Percentiles rank a stretch among this genome's conserved stretches.
phyloP scores from a whole-genome alignment of 2,329 filamentous ascomycete species.

The Colletotrichum caudatum region DNA sequence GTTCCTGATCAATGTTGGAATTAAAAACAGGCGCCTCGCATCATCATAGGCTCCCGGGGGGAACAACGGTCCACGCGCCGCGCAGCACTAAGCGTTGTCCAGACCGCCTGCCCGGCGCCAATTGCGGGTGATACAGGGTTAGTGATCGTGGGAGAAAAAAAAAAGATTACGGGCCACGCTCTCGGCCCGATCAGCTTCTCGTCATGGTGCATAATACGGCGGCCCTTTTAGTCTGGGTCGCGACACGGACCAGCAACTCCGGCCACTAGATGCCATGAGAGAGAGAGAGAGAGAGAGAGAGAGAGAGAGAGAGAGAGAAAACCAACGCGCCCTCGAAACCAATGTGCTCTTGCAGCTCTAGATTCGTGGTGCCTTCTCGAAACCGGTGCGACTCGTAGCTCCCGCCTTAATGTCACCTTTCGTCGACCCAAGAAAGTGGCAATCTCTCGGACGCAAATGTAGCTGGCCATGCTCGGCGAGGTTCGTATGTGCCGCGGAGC shows the following conservation, averaged over 20 bases:
- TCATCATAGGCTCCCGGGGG: not conserved
- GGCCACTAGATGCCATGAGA: not conserved
- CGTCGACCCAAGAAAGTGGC: not conserved
- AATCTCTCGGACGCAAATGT: not conserved
- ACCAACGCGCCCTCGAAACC: not conserved
- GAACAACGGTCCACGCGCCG: too few species aligned
- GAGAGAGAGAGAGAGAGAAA: not conserved
- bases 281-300: not conserved
- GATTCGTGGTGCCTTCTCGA: too few species aligned
- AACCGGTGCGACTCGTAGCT: not conserved
- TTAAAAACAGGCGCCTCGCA: not conserved
- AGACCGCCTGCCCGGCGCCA: not conserved
- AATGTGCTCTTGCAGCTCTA: not conserved
- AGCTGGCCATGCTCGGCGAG: not conserved
- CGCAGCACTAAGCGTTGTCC: not conserved
- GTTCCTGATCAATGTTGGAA: not conserved
- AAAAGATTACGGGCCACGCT: not conserved
- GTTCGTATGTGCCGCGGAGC: not conserved
- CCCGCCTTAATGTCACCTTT: not conserved
- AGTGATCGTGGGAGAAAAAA: not conserved
- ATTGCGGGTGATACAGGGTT: not conserved
- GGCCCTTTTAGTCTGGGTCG: not conserved
- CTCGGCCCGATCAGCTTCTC: not conserved
- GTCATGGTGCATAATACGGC: not conserved
- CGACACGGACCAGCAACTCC: not conserved